Evolutionary conservation across 768 basidiomycete genomes (phyloP).

Genomic region (Lactarius evosmus): DNA sequence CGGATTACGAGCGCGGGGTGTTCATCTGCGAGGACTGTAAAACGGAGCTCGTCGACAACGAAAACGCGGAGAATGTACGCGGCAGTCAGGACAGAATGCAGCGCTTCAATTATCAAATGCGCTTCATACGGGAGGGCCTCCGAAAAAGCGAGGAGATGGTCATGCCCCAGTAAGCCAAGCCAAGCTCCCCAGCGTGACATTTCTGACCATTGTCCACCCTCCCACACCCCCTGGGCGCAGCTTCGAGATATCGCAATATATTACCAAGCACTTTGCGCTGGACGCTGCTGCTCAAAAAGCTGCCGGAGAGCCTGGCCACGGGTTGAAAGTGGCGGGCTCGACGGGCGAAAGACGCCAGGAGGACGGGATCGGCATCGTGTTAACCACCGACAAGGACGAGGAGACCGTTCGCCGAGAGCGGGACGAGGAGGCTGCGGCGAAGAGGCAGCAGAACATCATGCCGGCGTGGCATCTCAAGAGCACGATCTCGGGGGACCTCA

Average conservation of each 20-base stretch:
- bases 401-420: conserved; percentile 67
- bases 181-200: no score
- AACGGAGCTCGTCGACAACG: conserved; percentile 86
- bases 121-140: conserved; percentile 80
- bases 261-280: conserved; percentile 60
- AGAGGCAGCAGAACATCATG: conserved; percentile 85
- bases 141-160: conserved; percentile 87
- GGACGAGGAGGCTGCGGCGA: conserved; percentile 78
- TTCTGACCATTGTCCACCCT: no score
- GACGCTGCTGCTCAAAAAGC: conserved; percentile 61
- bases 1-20: conserved; percentile 62
- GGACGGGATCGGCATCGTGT: conserved; percentile 80
- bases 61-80: conserved; percentile 78
- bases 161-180: conserved; percentile 78
- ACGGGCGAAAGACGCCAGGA: conserved; percentile 55
- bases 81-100: conserved; percentile 96
- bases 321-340: conserved; percentile 73
- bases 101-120: conserved; percentile 88
- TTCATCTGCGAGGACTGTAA: conserved; percentile 88
- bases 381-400: conserved; percentile 88
- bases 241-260: conserved; percentile 80
- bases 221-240: conserved; percentile 41
- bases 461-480: conserved; percentile 96
- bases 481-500: conserved; percentile 90
- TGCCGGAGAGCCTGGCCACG: conserved; percentile 46